Percentiles rank a stretch among this genome's conserved stretches.
phyloP scores from a whole-genome alignment of 1,284 basidiomycete genomes.

The Leccinum fallax region DNA sequence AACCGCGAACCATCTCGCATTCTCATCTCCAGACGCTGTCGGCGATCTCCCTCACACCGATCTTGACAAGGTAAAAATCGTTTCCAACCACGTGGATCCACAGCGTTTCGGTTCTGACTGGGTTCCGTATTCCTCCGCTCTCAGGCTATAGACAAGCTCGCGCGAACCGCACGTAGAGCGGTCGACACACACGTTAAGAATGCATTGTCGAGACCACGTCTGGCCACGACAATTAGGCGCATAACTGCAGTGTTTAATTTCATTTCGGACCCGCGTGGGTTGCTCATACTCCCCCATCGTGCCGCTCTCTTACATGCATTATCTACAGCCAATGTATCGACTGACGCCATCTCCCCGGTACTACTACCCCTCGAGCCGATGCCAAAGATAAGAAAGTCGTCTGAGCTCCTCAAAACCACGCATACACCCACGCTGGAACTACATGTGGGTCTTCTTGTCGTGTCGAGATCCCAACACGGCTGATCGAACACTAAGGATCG shows the following conservation, averaged over 20 bases:
- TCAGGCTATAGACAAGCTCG: constrained; percentile 68
- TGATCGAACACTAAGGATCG: constrained; percentile 23
- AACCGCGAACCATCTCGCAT: constrained; percentile 64
- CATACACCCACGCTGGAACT: constrained; percentile 7
- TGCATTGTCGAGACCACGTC: constrained; percentile 63
- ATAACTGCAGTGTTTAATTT: constrained; percentile 72
- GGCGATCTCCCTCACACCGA: constrained; percentile 55
- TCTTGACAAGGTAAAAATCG: constrained; percentile 59
- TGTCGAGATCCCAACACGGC: constrained; percentile 2
- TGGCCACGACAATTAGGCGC: constrained; percentile 64
- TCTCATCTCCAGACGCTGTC: constrained; percentile 59
- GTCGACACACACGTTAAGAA: constrained; percentile 72
- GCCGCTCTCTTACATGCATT: constrained; percentile 14
- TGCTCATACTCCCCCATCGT: constrained; percentile 1
- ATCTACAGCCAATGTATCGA: constrained; percentile 45
- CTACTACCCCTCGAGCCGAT: constrained; percentile 30
- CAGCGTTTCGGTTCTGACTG: constrained; percentile 7
- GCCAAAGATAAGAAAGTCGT: constrained; percentile 17
- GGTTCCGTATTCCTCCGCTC: constrained; percentile 1
- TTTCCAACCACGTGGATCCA: constrained; percentile 4
- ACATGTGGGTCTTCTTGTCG: constrained; percentile 20
- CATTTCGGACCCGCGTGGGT: constrained; percentile 62
- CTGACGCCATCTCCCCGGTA: constrained; percentile 42
- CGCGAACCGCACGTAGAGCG: constrained; percentile 63
- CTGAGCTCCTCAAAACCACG: constrained; percentile 11